phyloP scores from a whole-genome alignment of 1,284 basidiomycete species.

The Austroboletus niveus region DNA sequence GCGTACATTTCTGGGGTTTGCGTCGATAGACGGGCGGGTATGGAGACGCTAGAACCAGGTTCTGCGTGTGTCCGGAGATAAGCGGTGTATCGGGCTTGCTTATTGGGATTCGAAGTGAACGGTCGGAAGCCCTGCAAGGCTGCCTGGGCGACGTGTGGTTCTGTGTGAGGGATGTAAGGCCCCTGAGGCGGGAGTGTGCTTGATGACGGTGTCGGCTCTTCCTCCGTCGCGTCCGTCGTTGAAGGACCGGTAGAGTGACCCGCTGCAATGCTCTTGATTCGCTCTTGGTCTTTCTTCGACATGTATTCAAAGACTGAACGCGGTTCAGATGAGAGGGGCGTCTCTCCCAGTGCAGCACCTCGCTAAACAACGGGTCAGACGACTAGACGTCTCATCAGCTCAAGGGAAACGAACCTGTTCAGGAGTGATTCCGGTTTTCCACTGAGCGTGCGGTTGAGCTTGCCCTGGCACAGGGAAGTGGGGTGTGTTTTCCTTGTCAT shows the following conservation, averaged over 20 bases:
- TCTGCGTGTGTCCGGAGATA: conserved; percentile 78
- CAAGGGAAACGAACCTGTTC: conserved; percentile 54
- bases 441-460: conserved; percentile 43
- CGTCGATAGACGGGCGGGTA: conserved; percentile 46
- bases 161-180: conserved; percentile 59
- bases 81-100: conserved; percentile 83
- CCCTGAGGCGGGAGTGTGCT: conserved; percentile 23
- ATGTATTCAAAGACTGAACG: conserved; percentile 92
- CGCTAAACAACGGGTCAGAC: conserved; percentile 47
- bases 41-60: conserved; percentile 37
- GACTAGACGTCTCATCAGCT: not conserved
- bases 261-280: conserved; percentile 66
- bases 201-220: conserved; percentile 19
- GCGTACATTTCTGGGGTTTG: conserved; percentile 71
- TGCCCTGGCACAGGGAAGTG: conserved; percentile 23
- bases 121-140: conserved; percentile 91
- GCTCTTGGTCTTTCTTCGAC: conserved; percentile 85
- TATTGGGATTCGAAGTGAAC: conserved; percentile 73
- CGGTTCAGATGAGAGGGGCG: conserved; percentile 61
- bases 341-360: conserved; percentile 82
- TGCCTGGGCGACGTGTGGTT: conserved; percentile 80
- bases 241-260: conserved; percentile 26
- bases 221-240: conserved; percentile 21
- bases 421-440: conserved; percentile 60
- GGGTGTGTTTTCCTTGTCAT: conserved; percentile 35